Evolutionary conservation across 2,329 filamentous ascomycete genomes (phyloP).

Genomic region (Colletotrichum tropicicola): DNA sequence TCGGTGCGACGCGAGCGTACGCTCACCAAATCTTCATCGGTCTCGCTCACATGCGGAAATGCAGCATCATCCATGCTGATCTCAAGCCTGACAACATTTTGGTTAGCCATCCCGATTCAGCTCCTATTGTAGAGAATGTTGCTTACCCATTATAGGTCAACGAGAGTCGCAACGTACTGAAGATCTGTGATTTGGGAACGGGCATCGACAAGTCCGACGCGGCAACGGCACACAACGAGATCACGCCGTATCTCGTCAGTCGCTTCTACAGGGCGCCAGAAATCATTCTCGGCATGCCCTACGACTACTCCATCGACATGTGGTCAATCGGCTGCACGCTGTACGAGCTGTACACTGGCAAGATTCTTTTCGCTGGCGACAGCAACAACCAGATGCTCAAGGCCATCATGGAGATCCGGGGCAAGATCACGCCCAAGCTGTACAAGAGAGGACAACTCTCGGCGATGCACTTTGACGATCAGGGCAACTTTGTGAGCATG

Average conservation of each 20-base stretch:
- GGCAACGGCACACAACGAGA: constrained; percentile 77
- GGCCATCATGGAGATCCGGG: constrained; percentile 94
- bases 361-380: constrained; percentile 93
- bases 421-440: constrained; percentile 89
- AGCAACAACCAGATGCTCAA: constrained; percentile 99
- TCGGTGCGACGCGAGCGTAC: constrained; percentile 87
- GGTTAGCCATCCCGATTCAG: constrained; percentile 54
- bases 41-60: constrained; percentile 86
- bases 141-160: constrained; percentile 66
- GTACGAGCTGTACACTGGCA: constrained; percentile 96
- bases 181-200: constrained; percentile 97
- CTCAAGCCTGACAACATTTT: constrained; percentile 98
- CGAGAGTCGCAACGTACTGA: constrained; percentile 83
- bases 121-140: not conserved
- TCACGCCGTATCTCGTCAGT: constrained; percentile 94
- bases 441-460: constrained; percentile 84
- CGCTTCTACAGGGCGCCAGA: constrained; percentile 97
- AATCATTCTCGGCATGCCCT: constrained; percentile 95
- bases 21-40: constrained; percentile 95
- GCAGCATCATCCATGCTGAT: constrained; percentile 94
- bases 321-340: constrained; percentile 98
- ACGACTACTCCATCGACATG: constrained; percentile 94
- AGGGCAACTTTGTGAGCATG: constrained; percentile 83
- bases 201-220: constrained; percentile 88
- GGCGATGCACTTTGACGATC: constrained; percentile 83